Percentiles rank a stretch among this genome's conserved stretches.
Conservation (phyloP, 2,329 filamentous ascomycete species). For the Penicillium aurantiogriseum region DNA sequence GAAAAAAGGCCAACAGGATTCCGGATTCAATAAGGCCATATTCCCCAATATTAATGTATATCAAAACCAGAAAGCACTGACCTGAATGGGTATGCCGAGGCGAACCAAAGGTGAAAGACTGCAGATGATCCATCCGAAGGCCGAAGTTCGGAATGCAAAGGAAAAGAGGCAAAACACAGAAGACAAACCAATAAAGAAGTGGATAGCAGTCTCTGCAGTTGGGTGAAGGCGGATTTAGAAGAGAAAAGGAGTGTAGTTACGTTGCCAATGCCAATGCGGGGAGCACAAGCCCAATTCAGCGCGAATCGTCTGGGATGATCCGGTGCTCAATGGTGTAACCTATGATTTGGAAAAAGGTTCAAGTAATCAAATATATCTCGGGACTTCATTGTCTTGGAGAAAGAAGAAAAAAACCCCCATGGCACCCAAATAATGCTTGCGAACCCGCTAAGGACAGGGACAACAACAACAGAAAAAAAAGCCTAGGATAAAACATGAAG, state of each 20-base stretch:
- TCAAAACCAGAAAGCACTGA: constrained; percentile 19
- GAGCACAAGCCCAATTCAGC: constrained; percentile 26
- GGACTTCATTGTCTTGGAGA: not conserved
- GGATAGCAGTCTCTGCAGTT: constrained; percentile 6
- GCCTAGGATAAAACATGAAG: not conserved
- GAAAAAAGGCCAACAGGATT: not conserved
- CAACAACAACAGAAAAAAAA: not conserved
- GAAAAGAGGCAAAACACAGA: constrained; percentile 2
- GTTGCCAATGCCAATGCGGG: constrained; percentile 21
- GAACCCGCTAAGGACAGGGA: constrained; percentile 17
- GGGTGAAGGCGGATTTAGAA: constrained; percentile 21
- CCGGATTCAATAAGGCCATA: not conserved
- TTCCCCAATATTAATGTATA: not conserved
- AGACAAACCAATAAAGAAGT: constrained; percentile 15
- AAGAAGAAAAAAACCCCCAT: not conserved
- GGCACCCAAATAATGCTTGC: constrained; percentile 18
- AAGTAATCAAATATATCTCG: not conserved
- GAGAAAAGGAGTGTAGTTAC: constrained; percentile 22
- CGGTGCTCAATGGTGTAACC: constrained; percentile 23
- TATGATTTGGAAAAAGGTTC: not conserved
- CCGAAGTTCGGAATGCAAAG: constrained; percentile 10
- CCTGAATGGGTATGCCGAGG: constrained; percentile 25
- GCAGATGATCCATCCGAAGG: constrained; percentile 27
- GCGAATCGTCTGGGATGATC: constrained; percentile 11
- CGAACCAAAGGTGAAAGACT: constrained; percentile 17